These are phyloP conservation scores for Colletotrichum sp. DNA, from an alignment of 2,329 filamentous ascomycete species.

Conservation along the genomic window DNA sequence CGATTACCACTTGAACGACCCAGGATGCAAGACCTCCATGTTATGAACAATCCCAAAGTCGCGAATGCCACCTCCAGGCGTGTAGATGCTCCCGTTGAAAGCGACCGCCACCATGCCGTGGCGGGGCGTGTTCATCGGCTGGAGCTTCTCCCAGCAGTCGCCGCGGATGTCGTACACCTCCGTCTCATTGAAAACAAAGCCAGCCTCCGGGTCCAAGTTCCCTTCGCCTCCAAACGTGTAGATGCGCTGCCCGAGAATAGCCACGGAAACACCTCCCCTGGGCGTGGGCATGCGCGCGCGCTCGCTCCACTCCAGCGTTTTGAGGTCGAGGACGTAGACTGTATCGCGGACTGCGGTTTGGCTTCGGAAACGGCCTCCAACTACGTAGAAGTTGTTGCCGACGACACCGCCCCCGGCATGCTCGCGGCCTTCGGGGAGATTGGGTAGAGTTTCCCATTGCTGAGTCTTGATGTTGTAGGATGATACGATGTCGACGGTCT, in stretches of 20 bases:
- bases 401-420: not conserved
- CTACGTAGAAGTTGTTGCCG: not conserved
- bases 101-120: not conserved
- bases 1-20: not conserved
- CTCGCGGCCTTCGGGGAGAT: not conserved
- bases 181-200: not conserved
- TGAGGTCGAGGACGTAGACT: not conserved
- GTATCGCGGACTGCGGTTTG: not conserved
- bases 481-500: not conserved
- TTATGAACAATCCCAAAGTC: not conserved
- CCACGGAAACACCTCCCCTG: not conserved
- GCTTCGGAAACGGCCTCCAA: not conserved
- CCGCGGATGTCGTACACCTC: not conserved
- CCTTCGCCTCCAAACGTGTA: not conserved
- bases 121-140: not conserved
- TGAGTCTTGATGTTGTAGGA: not conserved
- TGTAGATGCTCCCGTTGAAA: not conserved
- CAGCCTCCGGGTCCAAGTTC: not conserved
- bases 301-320: not conserved
- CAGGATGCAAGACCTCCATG: not conserved
- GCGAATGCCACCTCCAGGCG: not conserved
- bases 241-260: not conserved
- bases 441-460: not conserved
- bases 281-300: not conserved
- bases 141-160: not conserved